Base-by-base conservation (phyloP, 169 alveolate species). In the Cryptosporidium sp. region DNA sequence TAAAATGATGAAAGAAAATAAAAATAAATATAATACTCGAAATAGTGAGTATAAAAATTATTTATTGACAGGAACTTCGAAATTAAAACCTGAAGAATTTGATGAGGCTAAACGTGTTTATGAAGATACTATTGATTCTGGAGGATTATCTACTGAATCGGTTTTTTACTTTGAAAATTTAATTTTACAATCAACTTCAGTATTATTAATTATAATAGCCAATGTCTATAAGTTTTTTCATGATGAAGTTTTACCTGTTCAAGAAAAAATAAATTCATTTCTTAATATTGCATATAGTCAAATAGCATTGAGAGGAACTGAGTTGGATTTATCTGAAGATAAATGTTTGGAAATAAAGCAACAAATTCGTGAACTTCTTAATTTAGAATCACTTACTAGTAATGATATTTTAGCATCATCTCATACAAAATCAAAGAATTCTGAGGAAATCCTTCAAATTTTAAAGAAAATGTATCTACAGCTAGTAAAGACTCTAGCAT, bases 371-470 rank as follows among this genome's bases (percentile, higher is more conserved):
- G 10, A 16, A 3, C 0, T 52, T 52, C 33, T 52, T 14, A 31
- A 7, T n/a, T n/a, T 52, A n/a, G 62, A n/a, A 6, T 18, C 21
- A 21, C 33, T 52, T 18, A 52, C 29, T 18, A 52, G 29, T 14
- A 21, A 52, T 21, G 62, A 52, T 52, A 52, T 52, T 52, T 52
- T 52, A 21, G 21, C 62, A n/a, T 52, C 62, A 52, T 52, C 62
- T 8, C 62, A 52, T 52, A 0, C 1, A 4, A 52, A 1, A 52
- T 8, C 62, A 1, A 52, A 0, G 31, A 0, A 0, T 52, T 18
- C 14, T 1, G 3, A 18, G 1, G 62, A 52, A 52, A 9, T 52
- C 0, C 1, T 1, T 8, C 0, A 4, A 5, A 9, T n/a, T n/a
- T n/a, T 52, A 5, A 52, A 14, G 62, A 5, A 21, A 5, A 52